Conservation (phyloP, 78 protist species). For the Dictyostelium purpureum region DNA sequence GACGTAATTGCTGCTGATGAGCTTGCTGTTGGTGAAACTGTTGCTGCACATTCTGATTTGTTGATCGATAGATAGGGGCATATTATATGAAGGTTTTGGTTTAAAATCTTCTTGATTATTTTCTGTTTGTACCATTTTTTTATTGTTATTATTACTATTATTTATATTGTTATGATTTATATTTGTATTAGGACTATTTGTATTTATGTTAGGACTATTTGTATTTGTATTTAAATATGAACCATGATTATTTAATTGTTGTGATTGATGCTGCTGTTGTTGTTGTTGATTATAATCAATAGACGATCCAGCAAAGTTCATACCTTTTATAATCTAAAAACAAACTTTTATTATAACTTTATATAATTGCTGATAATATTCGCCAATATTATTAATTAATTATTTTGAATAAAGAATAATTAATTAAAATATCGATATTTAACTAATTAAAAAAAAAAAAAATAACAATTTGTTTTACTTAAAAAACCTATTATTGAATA, state of each 20-base stretch:
- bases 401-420: too few relatives aligned
- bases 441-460: too few relatives aligned
- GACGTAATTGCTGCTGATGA: constrained; percentile 1
- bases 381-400: too few relatives aligned
- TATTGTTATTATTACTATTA: neutral
- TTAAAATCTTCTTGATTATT: neutral
- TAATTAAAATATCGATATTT: too few relatives aligned
- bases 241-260: neutral
- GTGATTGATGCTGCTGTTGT: neutral
- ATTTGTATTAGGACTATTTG: neutral
- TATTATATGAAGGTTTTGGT: constrained; percentile 5
- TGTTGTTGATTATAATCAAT: neutral
- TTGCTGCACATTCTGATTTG: constrained; percentile 8
- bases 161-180: neutral
- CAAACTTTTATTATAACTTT: too few relatives aligned
- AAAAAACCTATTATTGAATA: too few relatives aligned
- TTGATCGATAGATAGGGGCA: constrained; percentile 14
- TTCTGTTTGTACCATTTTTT: neutral
- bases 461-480: too few relatives aligned
- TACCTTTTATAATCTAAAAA: neutral
- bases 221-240: neutral
- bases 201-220: neutral
- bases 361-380: too few relatives aligned
- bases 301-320: neutral
- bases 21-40: neutral